Conservation (phyloP, 208 protist species). For the Trypanosoma mega region DNA sequence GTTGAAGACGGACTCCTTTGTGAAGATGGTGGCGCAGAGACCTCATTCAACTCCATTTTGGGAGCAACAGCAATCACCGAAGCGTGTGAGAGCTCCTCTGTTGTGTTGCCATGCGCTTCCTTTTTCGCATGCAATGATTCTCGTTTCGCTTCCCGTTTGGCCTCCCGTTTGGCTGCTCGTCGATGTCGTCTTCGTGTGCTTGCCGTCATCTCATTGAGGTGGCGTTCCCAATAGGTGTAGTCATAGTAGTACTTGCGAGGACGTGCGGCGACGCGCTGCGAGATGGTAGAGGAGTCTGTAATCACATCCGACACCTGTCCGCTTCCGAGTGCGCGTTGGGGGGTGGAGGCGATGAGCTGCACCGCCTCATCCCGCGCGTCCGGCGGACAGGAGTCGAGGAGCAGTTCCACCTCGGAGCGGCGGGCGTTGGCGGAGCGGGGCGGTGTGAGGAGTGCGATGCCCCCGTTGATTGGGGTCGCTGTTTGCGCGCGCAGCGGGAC, state of each 20-base stretch:
- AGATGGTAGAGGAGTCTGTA: conserved; percentile 34
- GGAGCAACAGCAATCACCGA: too few species aligned
- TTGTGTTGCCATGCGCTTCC: not conserved
- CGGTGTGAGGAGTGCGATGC: too few species aligned
- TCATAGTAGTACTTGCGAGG: conserved; percentile 31
- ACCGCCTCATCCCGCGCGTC: conserved; percentile 8
- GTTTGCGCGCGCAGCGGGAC: conserved; percentile 67
- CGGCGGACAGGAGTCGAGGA: conserved; percentile 2
- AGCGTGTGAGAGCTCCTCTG: too few species aligned
- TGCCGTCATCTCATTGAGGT: conserved; percentile 33
- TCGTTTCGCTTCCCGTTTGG: too few species aligned
- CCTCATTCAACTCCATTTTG: too few species aligned
- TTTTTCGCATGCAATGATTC: too few species aligned
- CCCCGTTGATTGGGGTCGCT: too few species aligned
- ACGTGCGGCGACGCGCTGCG: conserved; percentile 38
- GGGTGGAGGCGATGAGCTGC: conserved; percentile 17
- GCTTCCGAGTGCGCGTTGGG: not conserved
- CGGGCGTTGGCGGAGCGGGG: not conserved
- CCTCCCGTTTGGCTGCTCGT: conserved; percentile 6
- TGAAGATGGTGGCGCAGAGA: too few species aligned
- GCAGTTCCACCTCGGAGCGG: conserved; percentile 4
- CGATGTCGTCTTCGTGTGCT: conserved; percentile 30
- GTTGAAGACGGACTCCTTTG: too few species aligned
- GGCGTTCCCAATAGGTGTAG: conserved; percentile 41
- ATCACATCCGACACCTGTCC: conserved; percentile 16